Evolutionary conservation across 768 basidiomycete genomes (phyloP).

Genomic region (Auriscalpium vulgare): DNA sequence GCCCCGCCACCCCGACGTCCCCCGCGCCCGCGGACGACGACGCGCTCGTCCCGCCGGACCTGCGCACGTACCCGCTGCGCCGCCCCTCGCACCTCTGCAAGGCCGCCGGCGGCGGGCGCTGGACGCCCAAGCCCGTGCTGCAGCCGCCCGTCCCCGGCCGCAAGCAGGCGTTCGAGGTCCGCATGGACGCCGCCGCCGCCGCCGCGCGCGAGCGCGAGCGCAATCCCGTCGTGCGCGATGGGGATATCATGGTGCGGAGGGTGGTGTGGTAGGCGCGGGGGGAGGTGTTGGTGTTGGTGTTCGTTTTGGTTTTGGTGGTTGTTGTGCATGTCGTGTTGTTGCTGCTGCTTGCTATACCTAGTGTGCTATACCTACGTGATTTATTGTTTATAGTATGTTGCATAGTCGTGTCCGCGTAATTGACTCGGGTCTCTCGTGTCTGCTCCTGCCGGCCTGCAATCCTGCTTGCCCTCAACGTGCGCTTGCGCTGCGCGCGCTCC

Average conservation of each 20-base stretch:
- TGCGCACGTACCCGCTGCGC: constrained; percentile 57
- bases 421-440: too few species aligned
- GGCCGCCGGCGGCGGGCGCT: constrained; percentile 71
- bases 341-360: too few species aligned
- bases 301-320: too few species aligned
- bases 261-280: too few species aligned
- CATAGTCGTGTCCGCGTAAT: too few species aligned
- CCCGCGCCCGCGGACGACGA: background rate
- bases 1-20: constrained; percentile 12
- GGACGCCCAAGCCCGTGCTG: constrained; percentile 52
- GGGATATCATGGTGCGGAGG: constrained; percentile 26
- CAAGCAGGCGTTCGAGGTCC: constrained; percentile 60
- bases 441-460: too few species aligned
- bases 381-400: too few species aligned
- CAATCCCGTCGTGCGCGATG: constrained; percentile 63
- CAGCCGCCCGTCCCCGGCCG: constrained; percentile 55
- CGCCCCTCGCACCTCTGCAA: constrained; percentile 66
- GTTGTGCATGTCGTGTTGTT: too few species aligned
- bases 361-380: too few species aligned
- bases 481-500: too few species aligned
- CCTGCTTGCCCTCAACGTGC: too few species aligned
- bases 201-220: constrained; percentile 37
- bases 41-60: constrained; percentile 2
- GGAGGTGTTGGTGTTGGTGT: too few species aligned
- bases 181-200: constrained; percentile 59